A percentile compares a stretch with the other conserved stretches of the same genome.
Conservation (phyloP, 768 basidiomycete species). For the Rhodotorula graminis region DNA sequence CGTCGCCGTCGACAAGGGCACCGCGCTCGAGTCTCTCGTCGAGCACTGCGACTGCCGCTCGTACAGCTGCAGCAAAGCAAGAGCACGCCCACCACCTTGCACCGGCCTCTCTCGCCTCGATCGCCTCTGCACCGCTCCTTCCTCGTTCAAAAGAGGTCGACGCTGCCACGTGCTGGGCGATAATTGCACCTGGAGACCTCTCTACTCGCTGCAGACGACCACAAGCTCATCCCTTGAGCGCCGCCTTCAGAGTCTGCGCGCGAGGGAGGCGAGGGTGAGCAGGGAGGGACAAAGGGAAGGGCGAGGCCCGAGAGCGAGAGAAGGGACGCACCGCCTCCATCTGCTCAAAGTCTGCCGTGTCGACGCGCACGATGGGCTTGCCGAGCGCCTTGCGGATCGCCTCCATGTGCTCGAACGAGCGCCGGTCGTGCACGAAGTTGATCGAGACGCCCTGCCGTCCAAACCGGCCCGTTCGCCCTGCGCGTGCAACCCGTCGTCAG, state of each 20-base stretch:
- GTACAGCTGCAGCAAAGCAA: no score
- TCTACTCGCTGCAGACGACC: background rate
- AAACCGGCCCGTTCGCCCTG: conserved; percentile 95
- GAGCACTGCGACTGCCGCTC: no score
- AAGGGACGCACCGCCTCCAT: conserved; percentile 70
- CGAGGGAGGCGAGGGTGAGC: background rate
- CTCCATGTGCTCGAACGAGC: conserved; percentile 84
- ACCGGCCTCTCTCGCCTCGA: no score
- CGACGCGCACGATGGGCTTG: conserved; percentile 75
- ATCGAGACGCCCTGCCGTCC: conserved; percentile 95
- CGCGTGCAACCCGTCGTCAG: background rate
- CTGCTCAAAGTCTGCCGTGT: conserved; percentile 82
- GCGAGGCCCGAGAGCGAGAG: background rate
- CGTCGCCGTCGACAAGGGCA: no score
- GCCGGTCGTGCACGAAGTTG: conserved; percentile 89
- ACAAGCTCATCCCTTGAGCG: conserved; percentile 23
- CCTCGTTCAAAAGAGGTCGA: no score
- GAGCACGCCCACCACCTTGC: no score
- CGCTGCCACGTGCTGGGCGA: no score
- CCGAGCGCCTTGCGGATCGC: conserved; percentile 66
- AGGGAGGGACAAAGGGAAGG: background rate
- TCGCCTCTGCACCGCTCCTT: no score
- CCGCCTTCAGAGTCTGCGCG: conserved; percentile 34
- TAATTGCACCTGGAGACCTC: background rate
- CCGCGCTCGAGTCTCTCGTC: no score